Evolutionary conservation across 2,329 filamentous ascomycete genomes (phyloP).

Genomic region (Fusarium liriodendri): DNA sequence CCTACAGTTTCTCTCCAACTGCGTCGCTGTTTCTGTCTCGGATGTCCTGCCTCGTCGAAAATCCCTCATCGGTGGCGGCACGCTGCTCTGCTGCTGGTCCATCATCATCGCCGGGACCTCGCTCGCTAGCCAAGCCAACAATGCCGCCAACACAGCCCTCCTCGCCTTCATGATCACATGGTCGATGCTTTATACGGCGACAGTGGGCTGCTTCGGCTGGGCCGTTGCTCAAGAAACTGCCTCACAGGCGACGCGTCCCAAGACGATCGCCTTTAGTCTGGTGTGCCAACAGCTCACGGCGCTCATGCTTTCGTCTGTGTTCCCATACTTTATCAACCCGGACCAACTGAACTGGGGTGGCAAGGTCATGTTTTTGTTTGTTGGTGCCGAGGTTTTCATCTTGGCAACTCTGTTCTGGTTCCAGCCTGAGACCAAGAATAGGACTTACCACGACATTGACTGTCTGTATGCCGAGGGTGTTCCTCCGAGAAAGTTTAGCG

Average conservation of each 20-base stretch:
- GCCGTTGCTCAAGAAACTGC: constrained; percentile 45
- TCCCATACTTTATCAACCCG: constrained; percentile 53
- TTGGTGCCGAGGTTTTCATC: constrained; percentile 49
- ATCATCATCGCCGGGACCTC: constrained; percentile 43
- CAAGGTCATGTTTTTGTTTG: constrained; percentile 52
- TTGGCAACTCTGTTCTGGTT: constrained; percentile 47
- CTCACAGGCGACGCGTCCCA: constrained; percentile 42
- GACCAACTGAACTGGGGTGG: constrained; percentile 53
- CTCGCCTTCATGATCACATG: constrained; percentile 46
- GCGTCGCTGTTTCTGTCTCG: constrained; percentile 38
- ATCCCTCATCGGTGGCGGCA: constrained; percentile 41
- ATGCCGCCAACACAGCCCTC: constrained; percentile 41
- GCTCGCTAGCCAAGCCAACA: constrained; percentile 30
- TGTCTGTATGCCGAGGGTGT: constrained; percentile 40
- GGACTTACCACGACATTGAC: constrained; percentile 50
- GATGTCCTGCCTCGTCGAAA: constrained; percentile 43
- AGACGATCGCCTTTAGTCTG: constrained; percentile 45
- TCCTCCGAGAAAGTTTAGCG: constrained; percentile 39
- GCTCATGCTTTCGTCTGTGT: constrained; percentile 49
- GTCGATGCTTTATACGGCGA: constrained; percentile 46
- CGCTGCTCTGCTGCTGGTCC: constrained; percentile 42
- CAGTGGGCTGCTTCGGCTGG: constrained; percentile 46
- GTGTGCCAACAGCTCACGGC: constrained; percentile 50
- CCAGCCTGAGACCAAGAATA: constrained; percentile 53
- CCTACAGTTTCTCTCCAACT: constrained; percentile 44